A percentile compares a stretch with the other conserved stretches of the same genome.
Evolutionary conservation across 2,329 filamentous ascomycete species (phyloP).

Genomic region (Cladosporium cucumerinum): DNA sequence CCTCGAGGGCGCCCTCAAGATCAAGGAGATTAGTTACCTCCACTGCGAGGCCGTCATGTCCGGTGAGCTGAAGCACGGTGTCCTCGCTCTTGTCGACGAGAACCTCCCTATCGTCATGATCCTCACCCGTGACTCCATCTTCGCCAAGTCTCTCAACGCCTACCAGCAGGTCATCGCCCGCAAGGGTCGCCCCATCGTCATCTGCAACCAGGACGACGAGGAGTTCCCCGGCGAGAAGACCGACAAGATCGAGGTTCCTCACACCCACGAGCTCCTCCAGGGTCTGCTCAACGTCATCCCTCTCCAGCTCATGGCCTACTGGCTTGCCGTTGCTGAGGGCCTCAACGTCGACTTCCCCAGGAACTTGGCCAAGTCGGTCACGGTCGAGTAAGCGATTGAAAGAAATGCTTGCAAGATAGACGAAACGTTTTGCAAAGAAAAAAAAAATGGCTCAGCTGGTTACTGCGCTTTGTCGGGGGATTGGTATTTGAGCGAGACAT

Average conservation of each 20-base stretch:
- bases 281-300: slow-evolving; percentile 97
- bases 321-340: slow-evolving; percentile 93
- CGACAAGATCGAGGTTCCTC: slow-evolving; percentile 95
- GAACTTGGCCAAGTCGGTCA: slow-evolving; percentile 98
- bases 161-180: slow-evolving; percentile 99
- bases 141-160: slow-evolving; percentile 98
- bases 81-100: slow-evolving; percentile 94
- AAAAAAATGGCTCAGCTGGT: slow-evolving; percentile 11
- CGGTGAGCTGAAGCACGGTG: slow-evolving; percentile 98
- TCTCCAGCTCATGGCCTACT: slow-evolving; percentile 97
- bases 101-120: slow-evolving; percentile 99
- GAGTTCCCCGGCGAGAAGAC: slow-evolving; percentile 87
- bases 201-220: slow-evolving; percentile 86
- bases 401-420: background rate
- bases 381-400: slow-evolving; percentile 85
- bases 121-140: slow-evolving; percentile 89
- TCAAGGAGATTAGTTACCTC: slow-evolving; percentile 99
- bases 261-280: slow-evolving; percentile 92
- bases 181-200: slow-evolving; percentile 93
- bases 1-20: slow-evolving; percentile 94
- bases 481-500: slow-evolving; percentile 13
- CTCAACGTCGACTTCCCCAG: slow-evolving; percentile 98
- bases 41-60: slow-evolving; percentile 99
- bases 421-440: background rate
- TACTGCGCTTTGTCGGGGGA: slow-evolving; percentile 2